Evolutionary conservation across 768 basidiomycete species (phyloP), one percentile per base, ranked within the genome.

Genomic region (Naganishia antarctica): DNA sequence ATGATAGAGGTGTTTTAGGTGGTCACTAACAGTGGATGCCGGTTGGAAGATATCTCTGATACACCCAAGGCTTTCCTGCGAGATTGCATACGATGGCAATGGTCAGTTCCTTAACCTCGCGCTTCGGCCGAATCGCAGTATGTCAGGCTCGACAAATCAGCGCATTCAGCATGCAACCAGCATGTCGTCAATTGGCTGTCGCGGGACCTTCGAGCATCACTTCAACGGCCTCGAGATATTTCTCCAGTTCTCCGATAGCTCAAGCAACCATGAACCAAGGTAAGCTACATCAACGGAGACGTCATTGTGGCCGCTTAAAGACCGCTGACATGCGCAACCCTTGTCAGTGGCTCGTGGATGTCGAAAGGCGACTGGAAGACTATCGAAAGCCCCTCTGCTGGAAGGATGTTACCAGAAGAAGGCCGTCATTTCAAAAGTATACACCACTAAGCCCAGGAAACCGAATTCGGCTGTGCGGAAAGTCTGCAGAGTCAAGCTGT

Each of bases 401-500:
- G 80, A 88, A 60, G 81, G 77, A 26, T 87, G 84, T 72, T 89
- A 88, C 7, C 93, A 97, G 80, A 84, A 85, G 71, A 96, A 96
- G 74, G 96, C 90, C 49, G 92, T 99, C 66, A 90, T 90, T 76
- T 84, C 87, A 43, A 85, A 86, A 68, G 78, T 81, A 13, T 80
- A 78, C 73, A 89, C 86, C 59, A 84, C 83, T 69, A 89, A 86
- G 71, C 96, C 96, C 25, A 96, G 91, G 82, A 99, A 99, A 75
- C 96, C 96, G 68, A 99, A 99, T 79, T 98, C 94, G 12, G 93
- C 93, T 40, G 91, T 96, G 74, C 90, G 96, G 66, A 98, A 97
- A 80, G 90, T 98, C 63, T 92, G 92, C 46, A 84, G 90, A 71
- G 87, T 99, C 70, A 94, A 94, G 80, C 81, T 99, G 62, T 84